Evolutionary conservation across 257 asterid species (phyloP).

Genomic region (Cordia subcordata): DNA sequence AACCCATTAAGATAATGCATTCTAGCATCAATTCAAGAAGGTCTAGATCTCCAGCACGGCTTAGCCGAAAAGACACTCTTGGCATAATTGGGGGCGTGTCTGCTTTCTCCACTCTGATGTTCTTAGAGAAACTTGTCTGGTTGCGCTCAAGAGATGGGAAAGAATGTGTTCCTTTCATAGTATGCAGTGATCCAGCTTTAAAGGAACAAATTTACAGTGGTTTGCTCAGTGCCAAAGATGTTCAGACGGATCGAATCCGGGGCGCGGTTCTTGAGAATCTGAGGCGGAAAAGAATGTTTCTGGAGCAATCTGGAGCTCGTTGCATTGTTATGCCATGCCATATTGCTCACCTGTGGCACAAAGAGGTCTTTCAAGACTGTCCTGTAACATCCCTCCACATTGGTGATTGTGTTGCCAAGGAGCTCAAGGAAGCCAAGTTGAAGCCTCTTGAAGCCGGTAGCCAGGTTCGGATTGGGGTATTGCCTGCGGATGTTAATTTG

Average conservation of each 20-base stretch:
- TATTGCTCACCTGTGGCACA: slow-evolving; percentile 17
- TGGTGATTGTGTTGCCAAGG: slow-evolving; percentile 22
- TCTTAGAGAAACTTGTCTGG: slow-evolving; percentile 24
- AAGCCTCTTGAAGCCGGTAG: slow-evolving; percentile 25
- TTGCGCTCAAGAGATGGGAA: slow-evolving; percentile 15
- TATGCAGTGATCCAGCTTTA: slow-evolving; percentile 15
- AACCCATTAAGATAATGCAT: neutral
- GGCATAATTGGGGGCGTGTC: slow-evolving; percentile 29
- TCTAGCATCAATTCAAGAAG: slow-evolving; percentile 8
- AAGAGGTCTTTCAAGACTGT: slow-evolving; percentile 17
- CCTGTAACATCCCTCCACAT: slow-evolving; percentile 16
- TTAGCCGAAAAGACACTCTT: slow-evolving; percentile 11
- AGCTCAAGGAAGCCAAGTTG: slow-evolving; percentile 21
- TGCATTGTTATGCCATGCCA: slow-evolving; percentile 31
- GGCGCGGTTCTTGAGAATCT: slow-evolving; percentile 14
- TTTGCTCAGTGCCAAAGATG: neutral
- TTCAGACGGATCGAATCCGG: neutral
- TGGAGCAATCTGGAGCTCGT: slow-evolving; percentile 23
- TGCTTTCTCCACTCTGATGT: slow-evolving; percentile 17
- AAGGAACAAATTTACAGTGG: neutral
- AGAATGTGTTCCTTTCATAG: slow-evolving; percentile 19
- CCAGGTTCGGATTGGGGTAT: slow-evolving; percentile 18
- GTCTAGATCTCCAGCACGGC: neutral
- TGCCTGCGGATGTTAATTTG: slow-evolving; percentile 9
- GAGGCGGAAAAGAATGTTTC: slow-evolving; percentile 19